phyloP scores from a whole-genome alignment of 129 eudicot species.

The Chrysanthemum lavandulifolium region DNA sequence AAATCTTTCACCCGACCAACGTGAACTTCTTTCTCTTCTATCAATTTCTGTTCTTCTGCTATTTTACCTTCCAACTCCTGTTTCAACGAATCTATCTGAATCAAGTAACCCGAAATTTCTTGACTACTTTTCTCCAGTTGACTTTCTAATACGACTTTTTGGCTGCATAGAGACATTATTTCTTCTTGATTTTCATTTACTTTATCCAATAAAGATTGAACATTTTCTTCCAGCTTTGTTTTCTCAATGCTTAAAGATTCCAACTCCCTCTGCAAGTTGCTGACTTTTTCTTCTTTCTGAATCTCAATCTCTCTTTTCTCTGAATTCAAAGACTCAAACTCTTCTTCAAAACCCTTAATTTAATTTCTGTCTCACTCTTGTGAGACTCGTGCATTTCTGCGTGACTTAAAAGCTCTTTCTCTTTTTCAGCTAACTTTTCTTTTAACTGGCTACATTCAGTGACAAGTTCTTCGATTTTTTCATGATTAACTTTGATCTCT shows the following conservation, averaged over 20 bases:
- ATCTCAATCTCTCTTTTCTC: constrained; percentile 58
- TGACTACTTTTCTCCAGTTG: constrained; percentile 43
- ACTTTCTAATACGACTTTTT: constrained; percentile 46
- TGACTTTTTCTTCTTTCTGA: constrained; percentile 56
- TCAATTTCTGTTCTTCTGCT: constrained; percentile 42
- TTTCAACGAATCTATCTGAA: constrained; percentile 55
- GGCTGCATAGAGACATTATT: constrained; percentile 41
- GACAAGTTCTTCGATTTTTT: constrained; percentile 46
- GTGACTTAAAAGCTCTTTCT: constrained; percentile 52
- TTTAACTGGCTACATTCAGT: constrained; percentile 46
- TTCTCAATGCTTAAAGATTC: constrained; percentile 43
- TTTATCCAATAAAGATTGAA: constrained; percentile 34
- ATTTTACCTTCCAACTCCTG: constrained; percentile 51
- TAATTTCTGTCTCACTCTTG: constrained; percentile 54
- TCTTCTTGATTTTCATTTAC: constrained; percentile 52
- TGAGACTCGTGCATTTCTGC: constrained; percentile 62
- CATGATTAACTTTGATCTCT: constrained; percentile 44
- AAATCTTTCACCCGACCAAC: constrained; percentile 21
- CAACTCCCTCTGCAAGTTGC: constrained; percentile 42
- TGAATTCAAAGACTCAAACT: constrained; percentile 44
- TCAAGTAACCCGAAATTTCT: constrained; percentile 47
- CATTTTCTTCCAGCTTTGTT: constrained; percentile 43
- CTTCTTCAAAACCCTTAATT: constrained; percentile 56
- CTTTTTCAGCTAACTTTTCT: constrained; percentile 46
- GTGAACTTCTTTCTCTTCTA: constrained; percentile 53